phyloP scores from a whole-genome alignment of 345 rosid species.

The Reutealis trisperma region DNA sequence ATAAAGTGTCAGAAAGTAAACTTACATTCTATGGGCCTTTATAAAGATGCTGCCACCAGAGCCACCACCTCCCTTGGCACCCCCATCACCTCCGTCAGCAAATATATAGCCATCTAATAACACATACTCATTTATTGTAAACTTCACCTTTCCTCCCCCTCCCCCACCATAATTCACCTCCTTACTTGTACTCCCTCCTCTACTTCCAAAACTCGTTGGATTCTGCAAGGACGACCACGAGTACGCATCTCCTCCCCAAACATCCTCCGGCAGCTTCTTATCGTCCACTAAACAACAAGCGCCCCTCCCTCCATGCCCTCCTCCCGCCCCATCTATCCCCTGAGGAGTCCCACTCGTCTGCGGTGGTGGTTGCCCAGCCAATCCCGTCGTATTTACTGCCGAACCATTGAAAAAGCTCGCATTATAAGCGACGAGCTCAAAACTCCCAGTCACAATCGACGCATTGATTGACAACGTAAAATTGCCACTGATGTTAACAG shows the following conservation, averaged over 20 bases:
- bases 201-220: conserved; percentile 87
- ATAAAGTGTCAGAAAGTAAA: background rate
- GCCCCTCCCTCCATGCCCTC: conserved; percentile 98
- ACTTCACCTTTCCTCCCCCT: conserved; percentile 81
- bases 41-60: conserved; percentile 89
- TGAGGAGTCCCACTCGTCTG: conserved; percentile 97
- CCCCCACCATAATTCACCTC: conserved; percentile 90
- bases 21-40: conserved; percentile 81
- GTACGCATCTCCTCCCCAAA: conserved; percentile 99
- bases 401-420: conserved; percentile 67
- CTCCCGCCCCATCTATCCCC: conserved; percentile 87
- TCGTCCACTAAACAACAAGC: conserved; percentile 75
- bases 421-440: conserved; percentile 66
- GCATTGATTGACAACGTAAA: conserved; percentile 69
- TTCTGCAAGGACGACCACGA: conserved; percentile 81
- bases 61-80: conserved; percentile 92
- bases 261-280: conserved; percentile 81
- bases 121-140: conserved; percentile 47
- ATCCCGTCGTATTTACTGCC: conserved; percentile 73
- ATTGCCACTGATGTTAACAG: conserved; percentile 77
- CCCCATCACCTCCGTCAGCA: conserved; percentile 90
- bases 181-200: conserved; percentile 81
- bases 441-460: conserved; percentile 63
- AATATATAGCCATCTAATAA: conserved; percentile 66
- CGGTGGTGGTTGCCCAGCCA: conserved; percentile 83